Conservation (phyloP, 179 eudicot species). For the Drosera spatulata region DNA sequence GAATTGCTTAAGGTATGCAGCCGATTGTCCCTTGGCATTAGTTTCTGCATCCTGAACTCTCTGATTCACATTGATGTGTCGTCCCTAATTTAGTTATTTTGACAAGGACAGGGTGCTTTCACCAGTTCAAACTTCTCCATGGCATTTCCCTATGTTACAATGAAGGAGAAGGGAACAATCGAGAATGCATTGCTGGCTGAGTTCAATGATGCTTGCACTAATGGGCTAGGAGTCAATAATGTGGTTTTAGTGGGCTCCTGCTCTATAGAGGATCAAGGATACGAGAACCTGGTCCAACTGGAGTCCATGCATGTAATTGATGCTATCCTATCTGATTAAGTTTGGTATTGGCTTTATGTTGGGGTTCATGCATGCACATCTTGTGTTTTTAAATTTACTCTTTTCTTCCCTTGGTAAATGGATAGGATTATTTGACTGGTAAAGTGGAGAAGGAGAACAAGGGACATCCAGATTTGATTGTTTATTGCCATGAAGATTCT, state of each 20-base stretch:
- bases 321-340: not conserved
- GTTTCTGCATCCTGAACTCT: not conserved
- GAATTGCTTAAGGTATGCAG: slow-evolving; percentile 63
- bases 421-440: slow-evolving; percentile 57
- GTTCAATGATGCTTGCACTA: slow-evolving; percentile 60
- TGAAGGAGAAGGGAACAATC: slow-evolving; percentile 41
- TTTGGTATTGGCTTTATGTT: no score
- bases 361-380: no score
- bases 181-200: slow-evolving; percentile 62
- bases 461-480: slow-evolving; percentile 54
- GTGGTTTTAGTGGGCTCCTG: slow-evolving; percentile 67
- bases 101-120: slow-evolving; percentile 45
- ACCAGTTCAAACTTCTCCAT: slow-evolving; percentile 66
- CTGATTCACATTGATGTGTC: not conserved
- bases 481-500: slow-evolving; percentile 50
- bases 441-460: slow-evolving; percentile 32
- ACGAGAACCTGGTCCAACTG: slow-evolving; percentile 46
- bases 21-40: not conserved
- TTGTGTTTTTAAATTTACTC: no score
- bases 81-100: slow-evolving; percentile 1
- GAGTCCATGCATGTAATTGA: slow-evolving; percentile 40
- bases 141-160: slow-evolving; percentile 77
- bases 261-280: slow-evolving; percentile 49
- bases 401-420: slow-evolving; percentile 6
- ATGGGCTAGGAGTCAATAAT: slow-evolving; percentile 35